Conservation (phyloP, 768 basidiomycete species). For the Podaxis sp. region DNA sequence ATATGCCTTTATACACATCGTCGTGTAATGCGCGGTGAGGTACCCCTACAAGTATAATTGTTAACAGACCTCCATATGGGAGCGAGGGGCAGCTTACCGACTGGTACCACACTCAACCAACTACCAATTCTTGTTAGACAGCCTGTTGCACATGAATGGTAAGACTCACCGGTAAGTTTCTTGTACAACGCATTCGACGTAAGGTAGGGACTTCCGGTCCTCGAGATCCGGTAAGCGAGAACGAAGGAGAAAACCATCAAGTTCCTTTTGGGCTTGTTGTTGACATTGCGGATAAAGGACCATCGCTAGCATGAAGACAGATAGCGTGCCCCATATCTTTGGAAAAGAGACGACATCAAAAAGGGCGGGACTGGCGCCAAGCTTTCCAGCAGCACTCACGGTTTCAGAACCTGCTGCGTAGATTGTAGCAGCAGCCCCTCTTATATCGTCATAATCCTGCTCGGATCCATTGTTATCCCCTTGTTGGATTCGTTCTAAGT, state of each 20-base stretch:
- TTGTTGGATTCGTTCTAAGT: not conserved
- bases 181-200: conserved; percentile 53
- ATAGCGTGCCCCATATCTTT: conserved; percentile 54
- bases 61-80: not conserved
- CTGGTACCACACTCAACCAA: conserved; percentile 1
- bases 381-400: conserved; percentile 29
- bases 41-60: conserved; percentile 37
- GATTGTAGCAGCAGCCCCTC: conserved; percentile 85
- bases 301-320: conserved; percentile 69
- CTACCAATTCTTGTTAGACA: not conserved
- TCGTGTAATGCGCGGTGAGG: conserved; percentile 67
- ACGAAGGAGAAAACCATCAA: conserved; percentile 56
- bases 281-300: conserved; percentile 57
- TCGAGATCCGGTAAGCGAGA: conserved; percentile 58
- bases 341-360: not conserved
- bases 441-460: conserved; percentile 28
- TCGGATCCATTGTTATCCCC: not conserved
- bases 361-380: not conserved
- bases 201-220: conserved; percentile 58
- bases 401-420: conserved; percentile 63
- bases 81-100: conserved; percentile 1
- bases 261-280: conserved; percentile 59
- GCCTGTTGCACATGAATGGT: conserved; percentile 46
- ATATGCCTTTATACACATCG: conserved; percentile 57
- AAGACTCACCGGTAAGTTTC: conserved; percentile 57